Percentiles rank a stretch among this genome's conserved stretches.
These are phyloP conservation scores for Toxoplasma gondii DNA, from an alignment of 169 alveolate genomes.

Conservation along the genomic window DNA sequence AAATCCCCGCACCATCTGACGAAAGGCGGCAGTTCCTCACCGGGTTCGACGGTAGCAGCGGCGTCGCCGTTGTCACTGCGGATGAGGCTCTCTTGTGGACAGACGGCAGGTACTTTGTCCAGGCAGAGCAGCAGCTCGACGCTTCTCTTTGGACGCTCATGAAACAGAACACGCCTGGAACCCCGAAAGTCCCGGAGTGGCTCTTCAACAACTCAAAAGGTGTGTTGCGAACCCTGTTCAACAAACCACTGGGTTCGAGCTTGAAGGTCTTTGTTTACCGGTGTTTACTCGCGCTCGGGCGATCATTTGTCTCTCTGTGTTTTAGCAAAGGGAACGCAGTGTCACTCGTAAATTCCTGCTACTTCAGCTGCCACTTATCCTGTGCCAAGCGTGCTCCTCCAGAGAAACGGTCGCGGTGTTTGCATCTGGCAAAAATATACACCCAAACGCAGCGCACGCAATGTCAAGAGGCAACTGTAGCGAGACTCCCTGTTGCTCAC, in stretches of 20 bases:
- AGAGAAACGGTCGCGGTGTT: no score
- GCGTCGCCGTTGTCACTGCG: conserved; percentile 71
- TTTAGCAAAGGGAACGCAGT: no score
- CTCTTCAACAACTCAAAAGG: conserved; percentile 44
- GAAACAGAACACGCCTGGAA: conserved; percentile 62
- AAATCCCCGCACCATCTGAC: conserved; percentile 70
- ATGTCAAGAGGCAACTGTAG: no score
- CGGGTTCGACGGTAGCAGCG: conserved; percentile 77
- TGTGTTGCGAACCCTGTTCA: background rate
- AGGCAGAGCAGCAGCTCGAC: conserved; percentile 78
- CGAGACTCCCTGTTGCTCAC: no score
- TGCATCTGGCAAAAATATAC: no score
- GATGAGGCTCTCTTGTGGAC: conserved; percentile 78
- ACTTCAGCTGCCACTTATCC: no score
- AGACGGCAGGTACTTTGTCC: conserved; percentile 74
- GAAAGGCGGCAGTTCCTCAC: conserved; percentile 71
- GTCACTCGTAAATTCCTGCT: no score
- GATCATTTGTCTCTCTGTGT: no score
- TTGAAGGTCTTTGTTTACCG: background rate
- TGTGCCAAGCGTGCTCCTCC: no score
- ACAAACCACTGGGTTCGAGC: background rate
- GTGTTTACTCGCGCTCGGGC: background rate
- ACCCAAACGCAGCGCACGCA: no score
- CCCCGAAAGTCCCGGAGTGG: conserved; percentile 68
- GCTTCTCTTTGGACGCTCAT: conserved; percentile 66